Percentiles rank a stretch among this genome's conserved stretches.
phyloP scores from a whole-genome alignment of 2,329 filamentous ascomycete species.

The Penicillium sclerotiorum region DNA sequence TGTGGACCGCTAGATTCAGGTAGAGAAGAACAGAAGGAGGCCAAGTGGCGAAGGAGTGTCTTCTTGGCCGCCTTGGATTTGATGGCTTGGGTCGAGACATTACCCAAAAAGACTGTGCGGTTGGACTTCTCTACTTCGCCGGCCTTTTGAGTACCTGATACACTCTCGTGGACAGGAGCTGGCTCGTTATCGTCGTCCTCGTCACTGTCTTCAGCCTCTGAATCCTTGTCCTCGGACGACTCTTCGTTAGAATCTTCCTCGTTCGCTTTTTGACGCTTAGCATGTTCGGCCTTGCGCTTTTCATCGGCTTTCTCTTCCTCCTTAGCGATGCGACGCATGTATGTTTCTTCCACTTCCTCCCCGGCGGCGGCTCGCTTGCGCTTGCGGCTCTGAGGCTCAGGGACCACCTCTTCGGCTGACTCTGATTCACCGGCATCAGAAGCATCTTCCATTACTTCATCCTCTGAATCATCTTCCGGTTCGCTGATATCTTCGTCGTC shows the following conservation, averaged over 20 bases:
- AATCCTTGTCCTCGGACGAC: slow-evolving; percentile 25
- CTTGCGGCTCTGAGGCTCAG: slow-evolving; percentile 45
- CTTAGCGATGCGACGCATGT: slow-evolving; percentile 48
- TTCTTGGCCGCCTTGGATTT: slow-evolving; percentile 81
- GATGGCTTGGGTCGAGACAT: slow-evolving; percentile 82
- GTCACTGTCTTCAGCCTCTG: slow-evolving; percentile 35
- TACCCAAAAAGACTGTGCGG: slow-evolving; percentile 90
- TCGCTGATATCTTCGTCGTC: slow-evolving; percentile 30
- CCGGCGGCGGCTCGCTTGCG: slow-evolving; percentile 58
- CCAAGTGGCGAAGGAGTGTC: slow-evolving; percentile 72
- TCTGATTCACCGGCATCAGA: slow-evolving; percentile 51
- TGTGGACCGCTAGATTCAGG: slow-evolving; percentile 57
- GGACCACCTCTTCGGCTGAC: slow-evolving; percentile 46
- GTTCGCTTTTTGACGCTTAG: slow-evolving; percentile 40
- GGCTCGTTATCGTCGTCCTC: slow-evolving; percentile 33
- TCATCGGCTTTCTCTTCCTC: slow-evolving; percentile 44
- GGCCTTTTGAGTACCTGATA: slow-evolving; percentile 38
- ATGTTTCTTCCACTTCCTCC: slow-evolving; percentile 47
- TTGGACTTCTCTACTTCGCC: slow-evolving; percentile 78
- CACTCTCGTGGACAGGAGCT: slow-evolving; percentile 43
- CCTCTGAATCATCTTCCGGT: slow-evolving; percentile 30
- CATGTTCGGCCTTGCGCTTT: slow-evolving; percentile 37
- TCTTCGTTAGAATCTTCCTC: slow-evolving; percentile 36
- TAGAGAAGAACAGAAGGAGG: slow-evolving; percentile 67
- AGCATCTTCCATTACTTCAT: slow-evolving; percentile 47